Evolutionary conservation across 495 filamentous ascomycete species (phyloP).

Genomic region (Aspergillus saccharolyticus): DNA sequence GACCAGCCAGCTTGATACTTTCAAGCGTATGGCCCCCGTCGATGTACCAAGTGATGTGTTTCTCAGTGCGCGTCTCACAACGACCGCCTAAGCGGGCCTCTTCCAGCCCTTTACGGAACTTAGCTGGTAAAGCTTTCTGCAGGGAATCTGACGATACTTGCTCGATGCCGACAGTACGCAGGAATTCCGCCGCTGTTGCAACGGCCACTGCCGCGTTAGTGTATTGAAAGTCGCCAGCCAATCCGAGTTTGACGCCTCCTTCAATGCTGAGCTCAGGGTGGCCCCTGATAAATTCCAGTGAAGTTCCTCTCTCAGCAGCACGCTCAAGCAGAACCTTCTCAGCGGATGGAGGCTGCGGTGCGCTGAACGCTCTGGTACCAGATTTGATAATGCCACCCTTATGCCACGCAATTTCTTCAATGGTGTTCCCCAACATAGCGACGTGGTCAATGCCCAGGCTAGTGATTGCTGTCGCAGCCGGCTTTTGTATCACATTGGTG

Average conservation of each 20-base stretch:
- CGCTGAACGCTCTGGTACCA: constrained; percentile 64
- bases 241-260: constrained; percentile 59
- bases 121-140: constrained; percentile 49
- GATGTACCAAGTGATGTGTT: constrained; percentile 74
- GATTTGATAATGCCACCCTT: constrained; percentile 89
- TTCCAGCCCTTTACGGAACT: constrained; percentile 72
- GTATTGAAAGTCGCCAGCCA: constrained; percentile 79
- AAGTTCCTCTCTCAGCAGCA: constrained; percentile 60
- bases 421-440: constrained; percentile 69
- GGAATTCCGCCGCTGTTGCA: constrained; percentile 60
- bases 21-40: constrained; percentile 91
- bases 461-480: constrained; percentile 70
- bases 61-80: constrained; percentile 70
- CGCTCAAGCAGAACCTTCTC: constrained; percentile 64
- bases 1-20: constrained; percentile 70
- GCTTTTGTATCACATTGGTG: constrained; percentile 80
- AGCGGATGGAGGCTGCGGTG: constrained; percentile 63
- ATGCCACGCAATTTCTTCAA: constrained; percentile 95
- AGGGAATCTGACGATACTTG: constrained; percentile 45
- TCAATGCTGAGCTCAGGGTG: constrained; percentile 56
- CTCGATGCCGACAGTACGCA: constrained; percentile 38
- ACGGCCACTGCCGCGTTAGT: constrained; percentile 81
- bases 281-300: constrained; percentile 54
- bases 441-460: constrained; percentile 90
- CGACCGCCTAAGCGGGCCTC: constrained; percentile 72